Conservation (phyloP, 371 early-diverging fungal species). For the Rhizopus arrhizus region DNA sequence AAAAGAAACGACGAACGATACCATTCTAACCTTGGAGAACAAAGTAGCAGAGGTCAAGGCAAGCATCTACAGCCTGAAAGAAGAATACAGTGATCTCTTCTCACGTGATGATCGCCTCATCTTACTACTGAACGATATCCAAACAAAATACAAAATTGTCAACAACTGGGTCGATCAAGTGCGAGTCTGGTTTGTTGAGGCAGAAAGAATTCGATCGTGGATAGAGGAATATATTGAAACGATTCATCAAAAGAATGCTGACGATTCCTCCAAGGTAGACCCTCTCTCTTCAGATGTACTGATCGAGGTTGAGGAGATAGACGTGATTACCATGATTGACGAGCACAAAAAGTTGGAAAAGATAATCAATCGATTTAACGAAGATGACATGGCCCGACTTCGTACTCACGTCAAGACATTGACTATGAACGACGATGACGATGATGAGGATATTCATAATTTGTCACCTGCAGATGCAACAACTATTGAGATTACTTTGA, state of each 20-base stretch:
- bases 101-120: constrained; percentile 20
- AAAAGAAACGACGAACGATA: constrained; percentile 36
- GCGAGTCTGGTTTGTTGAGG: constrained; percentile 57
- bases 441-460: constrained; percentile 9
- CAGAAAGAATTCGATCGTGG: constrained; percentile 54
- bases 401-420: constrained; percentile 46
- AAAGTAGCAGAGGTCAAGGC: constrained; percentile 37
- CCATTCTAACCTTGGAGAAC: constrained; percentile 38
- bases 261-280: constrained; percentile 26
- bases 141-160: constrained; percentile 38
- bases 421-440: constrained; percentile 25
- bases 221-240: constrained; percentile 45
- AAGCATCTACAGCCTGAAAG: constrained; percentile 31
- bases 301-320: constrained; percentile 16
- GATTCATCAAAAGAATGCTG: constrained; percentile 32
- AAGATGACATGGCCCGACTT: constrained; percentile 56
- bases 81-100: constrained; percentile 38
- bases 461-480: constrained; percentile 53
- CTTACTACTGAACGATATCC: constrained; percentile 25
- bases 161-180: constrained; percentile 57
- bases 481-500: constrained; percentile 52
- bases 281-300: constrained; percentile 29
- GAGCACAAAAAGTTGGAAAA: constrained; percentile 45
- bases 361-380: constrained; percentile 53
- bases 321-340: constrained; percentile 20